A percentile compares a stretch with the other conserved stretches of the same genome.
Conservation (phyloP, 805 yeast species). For the Nakazawaea ambrosiae region DNA sequence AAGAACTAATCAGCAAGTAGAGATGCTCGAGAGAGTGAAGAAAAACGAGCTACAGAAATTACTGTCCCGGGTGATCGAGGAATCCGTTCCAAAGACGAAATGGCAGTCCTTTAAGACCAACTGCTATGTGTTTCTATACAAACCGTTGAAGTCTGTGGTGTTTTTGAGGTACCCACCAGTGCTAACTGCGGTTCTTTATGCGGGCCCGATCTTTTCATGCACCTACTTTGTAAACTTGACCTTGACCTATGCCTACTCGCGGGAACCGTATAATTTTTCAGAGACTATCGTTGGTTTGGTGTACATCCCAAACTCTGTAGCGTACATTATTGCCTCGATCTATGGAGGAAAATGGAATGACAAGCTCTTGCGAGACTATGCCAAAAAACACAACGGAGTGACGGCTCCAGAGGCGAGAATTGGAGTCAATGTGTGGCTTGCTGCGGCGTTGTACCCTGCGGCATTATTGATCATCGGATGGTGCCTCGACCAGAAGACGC, state of each 20-base stretch:
- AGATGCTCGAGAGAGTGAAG: slow-evolving; percentile 15
- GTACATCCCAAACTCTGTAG: slow-evolving; percentile 77
- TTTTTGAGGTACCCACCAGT: slow-evolving; percentile 73
- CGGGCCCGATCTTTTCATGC: slow-evolving; percentile 65
- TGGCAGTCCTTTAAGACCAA: slow-evolving; percentile 19
- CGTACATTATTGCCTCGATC: slow-evolving; percentile 70
- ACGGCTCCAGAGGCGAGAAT: slow-evolving; percentile 73
- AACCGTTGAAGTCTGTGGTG: slow-evolving; percentile 57
- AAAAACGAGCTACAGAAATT: slow-evolving; percentile 14
- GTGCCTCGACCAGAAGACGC: slow-evolving; percentile 58
- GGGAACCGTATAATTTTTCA: slow-evolving; percentile 63
- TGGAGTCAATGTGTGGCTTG: slow-evolving; percentile 64
- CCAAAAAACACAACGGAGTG: slow-evolving; percentile 53
- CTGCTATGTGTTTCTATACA: slow-evolving; percentile 40
- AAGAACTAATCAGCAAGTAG: slow-evolving; percentile 21
- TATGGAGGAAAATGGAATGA: slow-evolving; percentile 81
- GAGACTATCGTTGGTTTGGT: slow-evolving; percentile 64
- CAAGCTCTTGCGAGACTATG: slow-evolving; percentile 41
- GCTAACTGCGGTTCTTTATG: slow-evolving; percentile 51
- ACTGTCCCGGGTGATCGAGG: slow-evolving; percentile 15
- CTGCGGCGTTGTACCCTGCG: slow-evolving; percentile 55
- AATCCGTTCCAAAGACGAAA: slow-evolving; percentile 18
- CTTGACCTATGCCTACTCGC: slow-evolving; percentile 53
- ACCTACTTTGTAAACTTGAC: slow-evolving; percentile 73
- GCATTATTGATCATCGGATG: slow-evolving; percentile 75